These are phyloP conservation scores for Scutellaria baicalensis DNA, from an alignment of 257 asterid genomes.

Conservation along the genomic window DNA sequence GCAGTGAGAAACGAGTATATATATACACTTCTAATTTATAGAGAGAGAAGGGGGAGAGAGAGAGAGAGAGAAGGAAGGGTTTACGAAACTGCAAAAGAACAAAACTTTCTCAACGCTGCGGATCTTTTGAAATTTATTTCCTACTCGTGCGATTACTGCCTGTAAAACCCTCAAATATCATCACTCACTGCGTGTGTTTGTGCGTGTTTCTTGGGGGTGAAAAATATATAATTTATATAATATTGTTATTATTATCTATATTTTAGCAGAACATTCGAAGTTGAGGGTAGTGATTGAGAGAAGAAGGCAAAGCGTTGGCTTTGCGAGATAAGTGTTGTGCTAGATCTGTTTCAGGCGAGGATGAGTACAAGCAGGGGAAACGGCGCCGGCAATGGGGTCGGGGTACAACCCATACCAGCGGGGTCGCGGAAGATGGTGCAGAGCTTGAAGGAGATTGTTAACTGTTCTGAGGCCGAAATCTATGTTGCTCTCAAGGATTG, in stretches of 20 bases:
- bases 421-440: slow-evolving; percentile 74
- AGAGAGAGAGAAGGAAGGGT: slow-evolving; percentile 20
- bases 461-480: slow-evolving; percentile 85
- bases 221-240: background rate
- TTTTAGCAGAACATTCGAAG: background rate
- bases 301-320: slow-evolving; percentile 23
- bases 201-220: slow-evolving; percentile 5
- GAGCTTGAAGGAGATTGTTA: slow-evolving; percentile 92
- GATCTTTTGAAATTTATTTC: slow-evolving; percentile 7
- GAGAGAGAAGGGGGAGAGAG: slow-evolving; percentile 5
- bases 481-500: slow-evolving; percentile 93
- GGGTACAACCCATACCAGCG: slow-evolving; percentile 57
- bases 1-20: slow-evolving; percentile 8
- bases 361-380: slow-evolving; percentile 46
- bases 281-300: slow-evolving; percentile 10
- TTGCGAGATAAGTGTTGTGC: slow-evolving; percentile 10
- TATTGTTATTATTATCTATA: background rate
- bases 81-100: slow-evolving; percentile 14
- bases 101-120: slow-evolving; percentile 14
- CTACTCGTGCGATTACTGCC: background rate
- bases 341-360: slow-evolving; percentile 35
- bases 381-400: slow-evolving; percentile 37
- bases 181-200: background rate
- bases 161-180: background rate
- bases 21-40: background rate